Evolutionary conservation across 2,329 filamentous ascomycete genomes (phyloP), one percentile per base, ranked within the genome.

Genomic region (Hymenoscyphus repandus): DNA sequence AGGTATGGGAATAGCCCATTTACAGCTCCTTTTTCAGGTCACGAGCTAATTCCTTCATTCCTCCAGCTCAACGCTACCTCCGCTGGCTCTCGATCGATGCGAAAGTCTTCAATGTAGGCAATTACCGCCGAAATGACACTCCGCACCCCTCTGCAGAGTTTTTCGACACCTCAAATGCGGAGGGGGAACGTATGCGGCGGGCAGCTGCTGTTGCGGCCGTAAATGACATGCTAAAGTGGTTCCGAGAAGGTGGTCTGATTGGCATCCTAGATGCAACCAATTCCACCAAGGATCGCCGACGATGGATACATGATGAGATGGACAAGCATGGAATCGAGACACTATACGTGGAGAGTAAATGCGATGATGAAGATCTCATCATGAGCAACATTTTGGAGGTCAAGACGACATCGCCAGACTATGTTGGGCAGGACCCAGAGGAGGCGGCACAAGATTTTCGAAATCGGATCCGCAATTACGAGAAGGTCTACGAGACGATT

Each of bases 311-410:
- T 60, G 85, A 96, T 55, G 32, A 78, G 80, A 43, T 93, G 91
- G 75, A 78, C 6, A 76, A 78, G 11, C 83, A 92, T 58, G 83
- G 84, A 49, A 85, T 97, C 53, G 90, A 96, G 66, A 91, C 95
- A 9, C 74, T 99, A 43, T 99, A 95, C 62, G 93, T 99, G 43
- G 93, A 99, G 74, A 95, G 89, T 61, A 95, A 93, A 67, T 99
- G 93, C 68, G 92, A 99, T 66, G 86, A 96, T 61, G 91, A 97
- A 68, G 86, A 92, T 40, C 75, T 97, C 59, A 96, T 99, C 72
- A 96, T 96, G 90, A 88, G 85, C 75, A 99, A 99, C 69, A 96
- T 99, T 59, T 83, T 91, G 58, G 91, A 96, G 66, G 93, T 99
- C 64, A 99, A 99, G 77, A 92, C 90, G 1, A 95, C 90, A 22